phyloP scores from a whole-genome alignment of 805 yeast genomes.

The Clavispora carvajalis region DNA sequence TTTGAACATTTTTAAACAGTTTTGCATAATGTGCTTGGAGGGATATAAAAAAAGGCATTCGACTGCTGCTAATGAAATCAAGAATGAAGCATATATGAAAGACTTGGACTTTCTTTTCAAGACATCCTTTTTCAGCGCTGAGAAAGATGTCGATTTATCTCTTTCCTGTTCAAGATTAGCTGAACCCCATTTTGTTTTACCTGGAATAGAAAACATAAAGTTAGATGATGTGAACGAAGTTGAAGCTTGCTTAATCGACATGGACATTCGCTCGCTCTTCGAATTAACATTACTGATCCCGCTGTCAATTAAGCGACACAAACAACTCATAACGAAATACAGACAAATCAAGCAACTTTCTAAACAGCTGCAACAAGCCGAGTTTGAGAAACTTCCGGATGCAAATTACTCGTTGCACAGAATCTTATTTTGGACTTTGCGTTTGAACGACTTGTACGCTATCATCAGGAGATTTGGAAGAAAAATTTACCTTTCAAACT shows the following conservation, averaged over 20 bases:
- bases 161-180: slow-evolving; percentile 8
- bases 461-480: slow-evolving; percentile 44
- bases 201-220: slow-evolving; percentile 14
- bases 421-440: slow-evolving; percentile 39
- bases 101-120: slow-evolving; percentile 19
- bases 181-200: slow-evolving; percentile 5
- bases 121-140: slow-evolving; percentile 15
- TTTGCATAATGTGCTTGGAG: slow-evolving; percentile 25
- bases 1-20: slow-evolving; percentile 21
- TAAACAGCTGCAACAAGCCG: slow-evolving; percentile 4
- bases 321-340: slow-evolving; percentile 10
- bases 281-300: slow-evolving; percentile 23
- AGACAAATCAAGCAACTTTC: slow-evolving; percentile 9
- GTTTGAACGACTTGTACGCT: slow-evolving; percentile 47
- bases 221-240: slow-evolving; percentile 14
- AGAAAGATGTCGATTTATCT: slow-evolving; percentile 22
- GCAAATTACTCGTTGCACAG: slow-evolving; percentile 43
- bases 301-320: slow-evolving; percentile 21
- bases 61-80: slow-evolving; percentile 22
- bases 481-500: slow-evolving; percentile 41
- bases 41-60: slow-evolving; percentile 35
- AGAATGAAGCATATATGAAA: slow-evolving; percentile 12
- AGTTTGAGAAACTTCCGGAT: slow-evolving; percentile 19
- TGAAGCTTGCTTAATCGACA: slow-evolving; percentile 33
- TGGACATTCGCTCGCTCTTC: slow-evolving; percentile 32